Evolutionary conservation across 352 stramenopile species (phyloP).

Genomic region (Pythium scleroteichum): DNA sequence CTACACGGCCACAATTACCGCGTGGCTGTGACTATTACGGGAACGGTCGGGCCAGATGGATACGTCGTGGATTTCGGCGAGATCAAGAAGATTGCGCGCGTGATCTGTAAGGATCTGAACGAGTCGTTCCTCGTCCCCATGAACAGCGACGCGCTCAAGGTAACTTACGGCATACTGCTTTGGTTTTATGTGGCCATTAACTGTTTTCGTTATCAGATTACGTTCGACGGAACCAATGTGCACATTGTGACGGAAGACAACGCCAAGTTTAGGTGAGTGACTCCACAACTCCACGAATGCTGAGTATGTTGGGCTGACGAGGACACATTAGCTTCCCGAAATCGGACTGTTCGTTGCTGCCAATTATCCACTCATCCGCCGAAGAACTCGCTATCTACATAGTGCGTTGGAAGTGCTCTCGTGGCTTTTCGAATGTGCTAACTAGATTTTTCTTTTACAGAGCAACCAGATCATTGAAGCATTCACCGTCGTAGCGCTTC

Average conservation of each 20-base stretch:
- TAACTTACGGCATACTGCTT: too few species aligned
- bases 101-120: constrained; percentile 97
- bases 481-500: constrained; percentile 75
- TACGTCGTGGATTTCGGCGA: constrained; percentile 98
- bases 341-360: constrained; percentile 94
- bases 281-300: too few species aligned
- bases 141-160: constrained; percentile 92
- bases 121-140: constrained; percentile 97
- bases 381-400: constrained; percentile 97
- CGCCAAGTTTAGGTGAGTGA: constrained; percentile 84
- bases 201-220: constrained; percentile 47
- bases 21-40: constrained; percentile 90
- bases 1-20: constrained; percentile 98
- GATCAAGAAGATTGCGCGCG: constrained; percentile 94
- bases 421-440: background rate
- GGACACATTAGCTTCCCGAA: constrained; percentile 95
- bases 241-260: constrained; percentile 94
- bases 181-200: too few species aligned
- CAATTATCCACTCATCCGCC: constrained; percentile 96
- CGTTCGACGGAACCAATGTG: constrained; percentile 86
- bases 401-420: constrained; percentile 43
- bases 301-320: too few species aligned
- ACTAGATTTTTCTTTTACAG: constrained; percentile 28
- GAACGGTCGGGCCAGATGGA: constrained; percentile 88
- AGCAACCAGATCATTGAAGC: constrained; percentile 87